Percentiles rank a stretch among this genome's conserved stretches.
These are phyloP conservation scores for Colletotrichum tropicicola DNA, from an alignment of 2,329 filamentous ascomycete species.

Conservation along the genomic window DNA sequence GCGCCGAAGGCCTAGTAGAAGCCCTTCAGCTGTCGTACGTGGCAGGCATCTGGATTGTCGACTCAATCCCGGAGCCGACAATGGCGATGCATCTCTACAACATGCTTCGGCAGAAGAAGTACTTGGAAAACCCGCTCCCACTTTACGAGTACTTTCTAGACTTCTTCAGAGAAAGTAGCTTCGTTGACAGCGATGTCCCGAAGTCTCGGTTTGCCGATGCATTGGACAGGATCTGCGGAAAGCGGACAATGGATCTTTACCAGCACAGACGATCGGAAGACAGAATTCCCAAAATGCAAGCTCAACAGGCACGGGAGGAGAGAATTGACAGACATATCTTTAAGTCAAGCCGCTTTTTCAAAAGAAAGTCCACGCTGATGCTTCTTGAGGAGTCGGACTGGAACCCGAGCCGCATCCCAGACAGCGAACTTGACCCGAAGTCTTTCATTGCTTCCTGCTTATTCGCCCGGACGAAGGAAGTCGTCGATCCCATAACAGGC, in stretches of 20 bases:
- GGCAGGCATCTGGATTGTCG: conserved; percentile 47
- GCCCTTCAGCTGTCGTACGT: conserved; percentile 49
- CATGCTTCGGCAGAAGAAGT: conserved; percentile 42
- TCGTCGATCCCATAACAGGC: not conserved
- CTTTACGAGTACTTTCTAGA: no score
- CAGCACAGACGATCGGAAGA: no score
- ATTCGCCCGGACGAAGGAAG: not conserved
- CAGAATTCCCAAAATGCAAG: not conserved
- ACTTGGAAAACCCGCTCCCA: not conserved
- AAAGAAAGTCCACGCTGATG: conserved; percentile 40
- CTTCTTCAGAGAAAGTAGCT: no score
- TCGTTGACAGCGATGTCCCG: no score
- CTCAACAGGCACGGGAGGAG: no score
- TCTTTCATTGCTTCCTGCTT: not conserved
- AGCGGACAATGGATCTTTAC: no score
- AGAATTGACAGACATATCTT: conserved; percentile 32
- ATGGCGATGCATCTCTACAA: conserved; percentile 55
- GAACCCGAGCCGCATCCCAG: conserved; percentile 45
- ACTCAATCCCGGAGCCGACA: conserved; percentile 47
- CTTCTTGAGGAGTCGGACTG: conserved; percentile 42
- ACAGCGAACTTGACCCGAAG: conserved; percentile 37
- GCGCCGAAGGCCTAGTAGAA: conserved; percentile 54
- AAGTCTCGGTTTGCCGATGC: no score
- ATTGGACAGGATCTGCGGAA: no score
- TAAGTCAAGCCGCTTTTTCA: no score